phyloP scores from a whole-genome alignment of 495 filamentous ascomycete species.

The Chaetomium cochliodes region DNA sequence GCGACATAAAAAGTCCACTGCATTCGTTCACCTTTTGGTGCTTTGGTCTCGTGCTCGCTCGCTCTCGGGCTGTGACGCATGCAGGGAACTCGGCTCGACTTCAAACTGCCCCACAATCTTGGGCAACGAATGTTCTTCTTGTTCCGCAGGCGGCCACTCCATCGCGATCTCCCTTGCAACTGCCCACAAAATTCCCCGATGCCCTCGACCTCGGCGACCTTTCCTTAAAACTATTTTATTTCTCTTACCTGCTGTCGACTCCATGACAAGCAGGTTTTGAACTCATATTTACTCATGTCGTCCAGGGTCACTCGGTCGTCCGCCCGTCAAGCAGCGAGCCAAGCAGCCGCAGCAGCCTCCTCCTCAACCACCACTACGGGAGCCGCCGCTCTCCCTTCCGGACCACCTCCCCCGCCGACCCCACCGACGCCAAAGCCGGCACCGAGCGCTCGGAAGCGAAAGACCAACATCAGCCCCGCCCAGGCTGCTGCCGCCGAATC shows the following conservation, averaged over 20 bases:
- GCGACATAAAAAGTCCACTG: neutral
- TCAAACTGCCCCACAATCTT: slow-evolving; percentile 12
- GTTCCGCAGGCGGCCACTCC: neutral
- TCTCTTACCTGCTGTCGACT: slow-evolving; percentile 20
- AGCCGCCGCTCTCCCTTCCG: slow-evolving; percentile 41
- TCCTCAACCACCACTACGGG: slow-evolving; percentile 45
- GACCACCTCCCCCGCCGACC: slow-evolving; percentile 44
- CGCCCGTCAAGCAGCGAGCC: slow-evolving; percentile 67
- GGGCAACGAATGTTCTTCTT: slow-evolving; percentile 14
- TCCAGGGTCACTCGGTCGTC: slow-evolving; percentile 78
- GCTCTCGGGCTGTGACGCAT: slow-evolving; percentile 3
- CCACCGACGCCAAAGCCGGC: slow-evolving; percentile 36
- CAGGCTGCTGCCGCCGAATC: slow-evolving; percentile 32
- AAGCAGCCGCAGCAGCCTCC: slow-evolving; percentile 54
- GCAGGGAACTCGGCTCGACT: slow-evolving; percentile 15
- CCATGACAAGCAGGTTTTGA: slow-evolving; percentile 26
- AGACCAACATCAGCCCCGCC: slow-evolving; percentile 33
- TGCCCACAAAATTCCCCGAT: slow-evolving; percentile 16
- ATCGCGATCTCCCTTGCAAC: slow-evolving; percentile 15
- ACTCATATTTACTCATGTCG: slow-evolving; percentile 67
- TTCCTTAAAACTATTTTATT: slow-evolving; percentile 3
- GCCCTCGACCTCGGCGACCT: slow-evolving; percentile 1
- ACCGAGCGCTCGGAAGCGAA: slow-evolving; percentile 44
- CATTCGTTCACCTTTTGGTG: neutral
- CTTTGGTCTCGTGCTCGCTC: neutral